Percentiles rank a stretch among this genome's conserved stretches.
Conservation (phyloP, 202 grass and related monocot genomes). For the Bolboschoenoplectus hybrid region DNA sequence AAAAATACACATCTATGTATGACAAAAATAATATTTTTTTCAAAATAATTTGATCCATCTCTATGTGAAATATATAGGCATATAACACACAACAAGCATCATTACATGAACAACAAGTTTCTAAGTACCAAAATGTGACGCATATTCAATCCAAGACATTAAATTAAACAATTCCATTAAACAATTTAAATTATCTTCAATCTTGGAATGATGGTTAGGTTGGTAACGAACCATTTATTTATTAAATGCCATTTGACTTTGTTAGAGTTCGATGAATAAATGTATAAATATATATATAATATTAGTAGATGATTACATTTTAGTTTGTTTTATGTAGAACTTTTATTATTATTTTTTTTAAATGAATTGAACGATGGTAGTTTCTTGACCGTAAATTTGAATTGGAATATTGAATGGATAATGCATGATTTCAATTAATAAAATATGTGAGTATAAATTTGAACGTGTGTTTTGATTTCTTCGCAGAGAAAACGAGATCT, state of each 20-base stretch:
- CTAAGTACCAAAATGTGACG: neutral
- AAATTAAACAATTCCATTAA: neutral
- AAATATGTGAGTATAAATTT: neutral
- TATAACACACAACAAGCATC: neutral
- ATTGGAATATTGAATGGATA: neutral
- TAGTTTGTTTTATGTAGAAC: neutral
- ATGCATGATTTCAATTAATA: neutral
- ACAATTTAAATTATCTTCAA: neutral
- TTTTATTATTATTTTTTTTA: neutral
- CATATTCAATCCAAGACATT: neutral
- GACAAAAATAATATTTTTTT: too few relatives aligned
- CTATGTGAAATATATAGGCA: too few relatives aligned
- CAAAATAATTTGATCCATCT: too few relatives aligned
- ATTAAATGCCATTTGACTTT: constrained; percentile 17
- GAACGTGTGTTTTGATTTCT: too few relatives aligned
- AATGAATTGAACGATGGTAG: neutral
- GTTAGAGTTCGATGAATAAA: neutral
- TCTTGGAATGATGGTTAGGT: neutral
- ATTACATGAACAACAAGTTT: neutral
- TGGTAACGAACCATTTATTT: neutral
- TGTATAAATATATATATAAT: neutral
- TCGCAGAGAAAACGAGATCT: too few relatives aligned
- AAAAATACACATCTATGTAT: too few relatives aligned
- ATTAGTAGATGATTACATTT: neutral
- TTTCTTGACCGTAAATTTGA: neutral